phyloP scores from a whole-genome alignment of 345 rosid species.

The Aquilaria malaccensis region DNA sequence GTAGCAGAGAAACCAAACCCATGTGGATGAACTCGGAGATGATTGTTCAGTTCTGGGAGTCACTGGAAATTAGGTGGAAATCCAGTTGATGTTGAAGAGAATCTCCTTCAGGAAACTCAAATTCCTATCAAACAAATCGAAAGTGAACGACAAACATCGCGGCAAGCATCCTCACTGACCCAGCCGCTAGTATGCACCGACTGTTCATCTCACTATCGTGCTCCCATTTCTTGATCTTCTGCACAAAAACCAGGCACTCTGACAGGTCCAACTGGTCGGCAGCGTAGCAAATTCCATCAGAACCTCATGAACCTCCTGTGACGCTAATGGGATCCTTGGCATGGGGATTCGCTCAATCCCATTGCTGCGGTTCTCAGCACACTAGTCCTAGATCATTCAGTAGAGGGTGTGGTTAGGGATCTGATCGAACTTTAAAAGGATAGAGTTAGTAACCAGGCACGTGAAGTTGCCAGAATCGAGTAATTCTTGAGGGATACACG shows the following conservation, averaged over 20 bases:
- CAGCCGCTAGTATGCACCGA: conserved; percentile 20
- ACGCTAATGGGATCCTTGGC: conserved; percentile 38
- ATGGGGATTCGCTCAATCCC: conserved; percentile 57
- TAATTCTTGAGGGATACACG: conserved; percentile 68
- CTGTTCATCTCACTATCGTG: conserved; percentile 46
- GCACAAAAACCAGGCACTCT: conserved; percentile 17
- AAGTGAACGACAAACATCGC: conserved; percentile 28
- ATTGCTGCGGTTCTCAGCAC: conserved; percentile 29
- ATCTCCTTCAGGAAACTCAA: conserved; percentile 26
- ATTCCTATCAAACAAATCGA: conserved; percentile 14
- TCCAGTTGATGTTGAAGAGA: conserved; percentile 22
- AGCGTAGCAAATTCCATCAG: conserved; percentile 16
- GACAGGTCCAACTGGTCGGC: conserved; percentile 15
- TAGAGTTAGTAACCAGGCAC: conserved; percentile 57
- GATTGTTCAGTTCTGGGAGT: conserved; percentile 2
- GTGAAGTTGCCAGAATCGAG: conserved; percentile 56
- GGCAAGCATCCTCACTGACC: conserved; percentile 20
- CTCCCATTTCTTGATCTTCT: conserved; percentile 31
- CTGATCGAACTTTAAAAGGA: conserved; percentile 34
- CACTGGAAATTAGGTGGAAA: conserved; percentile 23
- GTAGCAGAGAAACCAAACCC: conserved; percentile 25
- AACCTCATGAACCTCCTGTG: conserved; percentile 21
- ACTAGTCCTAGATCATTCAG: conserved; percentile 59
- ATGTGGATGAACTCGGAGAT: conserved; percentile 19
- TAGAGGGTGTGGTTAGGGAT: conserved; percentile 50